Conservation (phyloP, 2,329 filamentous ascomycete species). For the Beauveria asiatica region DNA sequence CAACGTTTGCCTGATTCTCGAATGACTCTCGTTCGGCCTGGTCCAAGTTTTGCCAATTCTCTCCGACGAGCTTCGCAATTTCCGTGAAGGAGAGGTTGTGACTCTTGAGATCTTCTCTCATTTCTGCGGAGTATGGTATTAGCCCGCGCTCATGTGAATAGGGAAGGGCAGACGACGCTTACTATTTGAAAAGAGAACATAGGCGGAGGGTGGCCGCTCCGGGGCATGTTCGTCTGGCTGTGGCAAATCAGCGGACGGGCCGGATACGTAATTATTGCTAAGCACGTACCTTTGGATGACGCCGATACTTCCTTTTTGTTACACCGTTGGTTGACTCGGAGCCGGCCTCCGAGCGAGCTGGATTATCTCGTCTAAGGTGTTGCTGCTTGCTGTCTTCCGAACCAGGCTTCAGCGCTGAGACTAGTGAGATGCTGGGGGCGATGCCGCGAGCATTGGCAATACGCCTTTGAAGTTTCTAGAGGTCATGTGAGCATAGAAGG, state of each 20-base stretch:
- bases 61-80: slow-evolving; percentile 73
- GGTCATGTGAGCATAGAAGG: slow-evolving; percentile 10
- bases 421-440: slow-evolving; percentile 44
- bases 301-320: slow-evolving; percentile 65
- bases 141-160: not conserved
- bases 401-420: slow-evolving; percentile 36
- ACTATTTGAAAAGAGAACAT: slow-evolving; percentile 83
- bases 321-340: slow-evolving; percentile 33
- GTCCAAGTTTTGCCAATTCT: slow-evolving; percentile 69
- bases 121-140: slow-evolving; percentile 38
- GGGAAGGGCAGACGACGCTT: slow-evolving; percentile 25
- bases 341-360: slow-evolving; percentile 34
- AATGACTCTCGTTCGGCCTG: slow-evolving; percentile 61
- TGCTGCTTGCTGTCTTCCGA: slow-evolving; percentile 46
- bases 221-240: slow-evolving; percentile 72
- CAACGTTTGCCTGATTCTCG: slow-evolving; percentile 61
- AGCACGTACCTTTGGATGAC: slow-evolving; percentile 61
- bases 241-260: not conserved
- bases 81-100: slow-evolving; percentile 73
- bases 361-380: slow-evolving; percentile 43
- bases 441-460: slow-evolving; percentile 67
- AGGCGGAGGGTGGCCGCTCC: slow-evolving; percentile 71
- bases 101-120: slow-evolving; percentile 68
- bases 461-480: slow-evolving; percentile 72
- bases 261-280: not conserved